phyloP scores from a whole-genome alignment of 352 stramenopile genomes.

The Pythium aquatile region DNA sequence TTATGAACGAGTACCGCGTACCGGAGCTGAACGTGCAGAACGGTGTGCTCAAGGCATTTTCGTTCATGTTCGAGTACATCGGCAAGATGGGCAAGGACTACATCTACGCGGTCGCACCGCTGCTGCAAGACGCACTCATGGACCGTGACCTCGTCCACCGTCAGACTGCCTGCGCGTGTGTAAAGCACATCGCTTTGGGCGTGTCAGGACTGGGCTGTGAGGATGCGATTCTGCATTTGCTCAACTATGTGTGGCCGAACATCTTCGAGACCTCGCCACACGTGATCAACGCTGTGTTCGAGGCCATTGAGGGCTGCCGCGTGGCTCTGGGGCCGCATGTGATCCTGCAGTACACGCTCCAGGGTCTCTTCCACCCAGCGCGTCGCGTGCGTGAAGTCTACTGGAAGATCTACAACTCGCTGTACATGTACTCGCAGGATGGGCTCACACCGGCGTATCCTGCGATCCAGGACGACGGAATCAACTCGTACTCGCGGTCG shows the following conservation, averaged over 20 bases:
- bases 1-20: constrained; percentile 99
- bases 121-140: constrained; percentile 99
- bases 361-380: constrained; percentile 98
- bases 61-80: constrained; percentile 99
- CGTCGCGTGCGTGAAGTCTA: constrained; percentile 98
- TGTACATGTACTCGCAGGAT: constrained; percentile 99
- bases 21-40: constrained; percentile 99
- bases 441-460: constrained; percentile 97
- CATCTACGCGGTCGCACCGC: constrained; percentile 97
- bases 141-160: constrained; percentile 98
- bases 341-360: constrained; percentile 97
- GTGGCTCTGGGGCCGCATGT: constrained; percentile 95
- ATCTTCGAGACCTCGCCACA: constrained; percentile 99
- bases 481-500: constrained; percentile 95
- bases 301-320: constrained; percentile 97
- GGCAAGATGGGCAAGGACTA: constrained; percentile 99
- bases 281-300: constrained; percentile 98
- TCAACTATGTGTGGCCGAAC: constrained; percentile 99
- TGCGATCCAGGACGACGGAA: constrained; percentile 92
- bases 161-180: constrained; percentile 96
- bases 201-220: constrained; percentile 97
- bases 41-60: constrained; percentile 98
- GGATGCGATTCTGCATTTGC: constrained; percentile 96
- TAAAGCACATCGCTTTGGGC: constrained; percentile 98
- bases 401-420: constrained; percentile 99